These are phyloP conservation scores for Penstemon davidsonii DNA, from an alignment of 257 asterid genomes.

Conservation along the genomic window DNA sequence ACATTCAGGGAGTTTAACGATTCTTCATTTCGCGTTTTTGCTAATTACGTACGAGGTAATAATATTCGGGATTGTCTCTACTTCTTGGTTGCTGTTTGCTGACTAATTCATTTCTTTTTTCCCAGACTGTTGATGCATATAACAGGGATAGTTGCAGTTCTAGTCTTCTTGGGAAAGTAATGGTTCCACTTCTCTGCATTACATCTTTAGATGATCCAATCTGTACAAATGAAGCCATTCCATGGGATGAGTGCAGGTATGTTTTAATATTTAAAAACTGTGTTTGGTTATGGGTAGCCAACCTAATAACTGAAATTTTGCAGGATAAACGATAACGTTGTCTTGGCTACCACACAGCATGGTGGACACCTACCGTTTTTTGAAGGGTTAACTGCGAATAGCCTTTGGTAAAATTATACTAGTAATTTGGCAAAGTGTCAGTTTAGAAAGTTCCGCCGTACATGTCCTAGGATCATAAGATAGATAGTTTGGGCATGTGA, in stretches of 20 bases:
- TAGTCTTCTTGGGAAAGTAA: slow-evolving; percentile 60
- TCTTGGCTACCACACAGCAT: slow-evolving; percentile 65
- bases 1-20: slow-evolving; percentile 54
- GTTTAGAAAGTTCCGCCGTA: background rate
- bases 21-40: slow-evolving; percentile 44
- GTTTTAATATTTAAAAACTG: background rate
- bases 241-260: slow-evolving; percentile 89
- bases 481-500: background rate
- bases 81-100: slow-evolving; percentile 4
- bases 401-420: slow-evolving; percentile 44
- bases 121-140: slow-evolving; percentile 77
- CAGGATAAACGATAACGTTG: slow-evolving; percentile 58
- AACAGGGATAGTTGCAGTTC: slow-evolving; percentile 78
- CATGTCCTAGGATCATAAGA: background rate
- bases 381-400: slow-evolving; percentile 65
- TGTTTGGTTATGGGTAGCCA: background rate
- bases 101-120: background rate
- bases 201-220: slow-evolving; percentile 88
- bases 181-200: slow-evolving; percentile 86
- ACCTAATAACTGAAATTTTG: background rate
- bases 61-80: background rate
- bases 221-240: slow-evolving; percentile 89
- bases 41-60: slow-evolving; percentile 62
- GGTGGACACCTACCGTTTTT: slow-evolving; percentile 74
- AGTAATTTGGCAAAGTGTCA: background rate